phyloP scores from a whole-genome alignment of 352 stramenopile genomes.

The Pythium guiyangense region DNA sequence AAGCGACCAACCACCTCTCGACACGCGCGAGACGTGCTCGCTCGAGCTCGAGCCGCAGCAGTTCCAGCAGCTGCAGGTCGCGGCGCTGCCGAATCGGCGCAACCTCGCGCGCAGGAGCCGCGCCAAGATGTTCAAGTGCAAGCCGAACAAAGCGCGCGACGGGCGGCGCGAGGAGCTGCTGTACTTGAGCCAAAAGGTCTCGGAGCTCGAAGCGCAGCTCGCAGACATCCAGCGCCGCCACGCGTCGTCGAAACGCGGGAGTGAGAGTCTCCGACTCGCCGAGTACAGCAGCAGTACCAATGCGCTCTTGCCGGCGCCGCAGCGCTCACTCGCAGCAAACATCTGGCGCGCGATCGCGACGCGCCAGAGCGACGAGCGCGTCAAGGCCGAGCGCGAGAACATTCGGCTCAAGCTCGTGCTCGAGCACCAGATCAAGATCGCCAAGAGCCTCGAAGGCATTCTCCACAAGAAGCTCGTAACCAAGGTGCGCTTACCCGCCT shows the following conservation, averaged over 20 bases:
- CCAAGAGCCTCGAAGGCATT: conserved; percentile 14
- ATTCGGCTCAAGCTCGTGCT: conserved; percentile 17
- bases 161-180: conserved; percentile 33
- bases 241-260: too few species aligned
- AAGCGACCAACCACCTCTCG: too few species aligned
- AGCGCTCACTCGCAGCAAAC: not conserved
- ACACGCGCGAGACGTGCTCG: too few species aligned
- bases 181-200: conserved; percentile 37
- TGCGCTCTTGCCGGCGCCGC: not conserved
- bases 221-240: conserved; percentile 18
- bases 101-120: conserved; percentile 12
- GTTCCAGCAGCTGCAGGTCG: conserved; percentile 8
- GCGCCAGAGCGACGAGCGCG: conserved; percentile 27
- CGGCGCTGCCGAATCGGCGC: conserved; percentile 2
- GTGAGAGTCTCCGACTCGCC: not conserved
- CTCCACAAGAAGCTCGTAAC: conserved; percentile 11
- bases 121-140: conserved; percentile 25
- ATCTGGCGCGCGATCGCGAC: conserved; percentile 40
- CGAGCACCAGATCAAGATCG: conserved; percentile 18
- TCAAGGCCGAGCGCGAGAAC: conserved; percentile 15
- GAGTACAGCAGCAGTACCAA: not conserved
- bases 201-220: conserved; percentile 36
- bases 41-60: not conserved
- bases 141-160: conserved; percentile 33
- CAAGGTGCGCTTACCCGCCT: conserved; percentile 3